Conservation (phyloP, 1,139 yeast genomes). For the Williopsis jadinii region DNA sequence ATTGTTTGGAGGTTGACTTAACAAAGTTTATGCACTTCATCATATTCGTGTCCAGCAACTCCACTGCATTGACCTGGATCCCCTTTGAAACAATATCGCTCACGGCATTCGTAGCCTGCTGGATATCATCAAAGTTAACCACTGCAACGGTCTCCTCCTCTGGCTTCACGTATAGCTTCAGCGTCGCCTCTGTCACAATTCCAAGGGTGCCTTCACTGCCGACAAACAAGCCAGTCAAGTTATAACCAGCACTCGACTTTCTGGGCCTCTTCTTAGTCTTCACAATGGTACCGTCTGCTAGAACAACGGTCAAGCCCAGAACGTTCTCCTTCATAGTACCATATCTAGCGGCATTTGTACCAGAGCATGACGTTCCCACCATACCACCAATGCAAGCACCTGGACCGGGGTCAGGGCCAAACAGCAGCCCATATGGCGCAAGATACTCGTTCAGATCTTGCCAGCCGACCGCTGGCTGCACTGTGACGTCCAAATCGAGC, state of each 20-base stretch:
- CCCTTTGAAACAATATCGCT: slow-evolving; percentile 47
- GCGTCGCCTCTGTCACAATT: slow-evolving; percentile 65
- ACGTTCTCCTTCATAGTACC: slow-evolving; percentile 70
- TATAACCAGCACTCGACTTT: slow-evolving; percentile 75
- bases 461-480: slow-evolving; percentile 72
- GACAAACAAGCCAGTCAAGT: slow-evolving; percentile 55
- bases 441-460: slow-evolving; percentile 48
- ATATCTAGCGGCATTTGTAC: slow-evolving; percentile 63
- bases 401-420: slow-evolving; percentile 76
- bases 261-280: slow-evolving; percentile 66
- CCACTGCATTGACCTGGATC: slow-evolving; percentile 57
- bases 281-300: slow-evolving; percentile 64
- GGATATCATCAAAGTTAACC: slow-evolving; percentile 45
- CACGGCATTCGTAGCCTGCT: slow-evolving; percentile 57
- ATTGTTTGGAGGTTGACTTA: slow-evolving; percentile 35
- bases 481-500: slow-evolving; percentile 55
- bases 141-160: slow-evolving; percentile 59
- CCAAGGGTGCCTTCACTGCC: slow-evolving; percentile 81
- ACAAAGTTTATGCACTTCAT: slow-evolving; percentile 43
- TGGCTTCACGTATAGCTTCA: slow-evolving; percentile 61
- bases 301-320: slow-evolving; percentile 49
- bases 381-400: slow-evolving; percentile 71
- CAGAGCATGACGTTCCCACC: slow-evolving; percentile 65
- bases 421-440: slow-evolving; percentile 26
- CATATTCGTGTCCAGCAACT: slow-evolving; percentile 51